Base-by-base conservation (phyloP, 2,329 filamentous ascomycete genomes). In the Cladorrhinum sp. region DNA sequence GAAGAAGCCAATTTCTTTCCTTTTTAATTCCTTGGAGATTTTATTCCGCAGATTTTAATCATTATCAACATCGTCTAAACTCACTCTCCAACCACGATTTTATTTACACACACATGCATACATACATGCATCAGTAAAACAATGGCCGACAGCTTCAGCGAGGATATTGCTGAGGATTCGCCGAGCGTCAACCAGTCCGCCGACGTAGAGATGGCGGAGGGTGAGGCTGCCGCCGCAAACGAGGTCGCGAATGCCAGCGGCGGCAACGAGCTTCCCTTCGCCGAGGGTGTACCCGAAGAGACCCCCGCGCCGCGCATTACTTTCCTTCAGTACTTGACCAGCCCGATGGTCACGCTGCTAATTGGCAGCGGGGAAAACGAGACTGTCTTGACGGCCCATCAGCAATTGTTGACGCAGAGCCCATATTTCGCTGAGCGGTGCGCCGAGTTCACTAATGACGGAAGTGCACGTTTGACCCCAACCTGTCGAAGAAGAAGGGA, bases 311-410 rank as follows among this genome's bases (percentile, higher is more conserved):
- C 76, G 57, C 77, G 79, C 66, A 66, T 71, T 5, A 77, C 74
- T 36, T 87, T 85, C 67, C 73, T 82, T 55, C 81, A 78, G 69
- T 90, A 88, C 68, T 79, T 92, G 21, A 82, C 79, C 64, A 91
- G 87, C 64, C 88, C 90, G 0, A 79, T 91, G 10, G 84, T 92
- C 30, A 85, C 86, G 16, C 75, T 92, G 26, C 71, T 86, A n/a
- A 80, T 92, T 20, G 88, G 89, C 12, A 75, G 76, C 53, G 86
- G 81, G 59, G 84, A 86, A 3, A 73, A 76, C 1, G 80, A 84
- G 68, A 86, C 85, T 9, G 79, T 86, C 30, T 82, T 97, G 61
- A 87, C 86, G 23, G 91, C 91, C 6, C 93, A 97, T 74, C 89
- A 96, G 76, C 87, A 80, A 2, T 82, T 97, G 24, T 80, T 98